These are phyloP conservation scores for Auricularia sp. DNA, from an alignment of 768 basidiomycete species.

Conservation along the genomic window DNA sequence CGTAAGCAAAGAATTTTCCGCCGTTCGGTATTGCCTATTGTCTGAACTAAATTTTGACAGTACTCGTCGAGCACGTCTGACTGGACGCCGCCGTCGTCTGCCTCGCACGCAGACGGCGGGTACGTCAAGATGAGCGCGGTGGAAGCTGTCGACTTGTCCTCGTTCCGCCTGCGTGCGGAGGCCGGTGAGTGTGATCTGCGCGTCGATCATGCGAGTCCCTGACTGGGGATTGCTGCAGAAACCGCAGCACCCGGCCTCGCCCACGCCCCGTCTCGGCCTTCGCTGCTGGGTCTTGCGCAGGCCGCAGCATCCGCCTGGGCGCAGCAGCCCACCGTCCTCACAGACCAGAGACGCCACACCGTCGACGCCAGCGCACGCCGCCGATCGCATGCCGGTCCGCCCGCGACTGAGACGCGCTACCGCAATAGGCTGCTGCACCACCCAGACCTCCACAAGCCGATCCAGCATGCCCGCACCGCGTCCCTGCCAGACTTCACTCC, in stretches of 20 bases:
- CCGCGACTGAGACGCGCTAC: not conserved
- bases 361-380: not conserved
- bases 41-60: not conserved
- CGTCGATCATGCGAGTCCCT: not conserved
- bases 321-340: not conserved
- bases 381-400: not conserved
- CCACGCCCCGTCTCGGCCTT: not conserved
- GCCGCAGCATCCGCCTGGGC: not conserved
- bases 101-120: not conserved
- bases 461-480: not conserved
- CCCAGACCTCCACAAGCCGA: not conserved
- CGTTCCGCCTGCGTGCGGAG: not conserved
- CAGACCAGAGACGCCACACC: not conserved
- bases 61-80: not conserved
- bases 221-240: not conserved
- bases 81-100: not conserved
- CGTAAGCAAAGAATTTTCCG: not conserved
- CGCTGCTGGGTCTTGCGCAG: not conserved
- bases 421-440: not conserved
- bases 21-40: not conserved
- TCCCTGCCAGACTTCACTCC: not conserved
- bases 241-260: not conserved
- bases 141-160: not conserved
- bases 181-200: not conserved
- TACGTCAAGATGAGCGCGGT: not conserved